These are phyloP conservation scores for Solanum virginianum DNA, from an alignment of 257 asterid genomes.

Conservation along the genomic window DNA sequence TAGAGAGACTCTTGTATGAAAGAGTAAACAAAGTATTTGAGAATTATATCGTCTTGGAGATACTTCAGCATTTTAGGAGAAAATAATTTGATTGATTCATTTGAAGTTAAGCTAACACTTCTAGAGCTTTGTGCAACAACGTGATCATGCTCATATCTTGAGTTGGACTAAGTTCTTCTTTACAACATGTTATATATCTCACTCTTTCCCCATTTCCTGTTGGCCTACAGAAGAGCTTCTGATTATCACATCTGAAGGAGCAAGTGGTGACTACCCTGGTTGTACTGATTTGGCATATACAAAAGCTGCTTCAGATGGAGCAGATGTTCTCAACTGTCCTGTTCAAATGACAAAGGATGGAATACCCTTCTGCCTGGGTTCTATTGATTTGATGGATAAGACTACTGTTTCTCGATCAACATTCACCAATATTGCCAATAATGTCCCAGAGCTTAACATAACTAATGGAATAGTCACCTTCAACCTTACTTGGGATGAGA, in stretches of 20 bases:
- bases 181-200: background rate
- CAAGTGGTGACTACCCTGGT: slow-evolving; percentile 76
- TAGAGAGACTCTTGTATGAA: background rate
- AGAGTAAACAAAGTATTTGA: background rate
- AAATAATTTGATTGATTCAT: background rate
- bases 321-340: slow-evolving; percentile 61
- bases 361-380: slow-evolving; percentile 63
- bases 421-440: slow-evolving; percentile 19
- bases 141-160: background rate
- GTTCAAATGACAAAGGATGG: slow-evolving; percentile 67
- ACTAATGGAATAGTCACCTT: slow-evolving; percentile 44
- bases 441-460: slow-evolving; percentile 35
- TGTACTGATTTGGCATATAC: slow-evolving; percentile 56
- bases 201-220: background rate
- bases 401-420: slow-evolving; percentile 23
- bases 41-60: background rate
- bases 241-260: slow-evolving; percentile 69
- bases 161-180: background rate
- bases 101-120: background rate
- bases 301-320: slow-evolving; percentile 62
- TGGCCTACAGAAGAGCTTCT: slow-evolving; percentile 8
- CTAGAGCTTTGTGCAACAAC: background rate
- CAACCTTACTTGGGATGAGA: slow-evolving; percentile 64
- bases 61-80: background rate
- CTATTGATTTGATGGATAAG: slow-evolving; percentile 47